Percentiles rank a stretch among this genome's conserved stretches.
phyloP scores from a whole-genome alignment of 306 rosid genomes.

The Sophora flavescens region DNA sequence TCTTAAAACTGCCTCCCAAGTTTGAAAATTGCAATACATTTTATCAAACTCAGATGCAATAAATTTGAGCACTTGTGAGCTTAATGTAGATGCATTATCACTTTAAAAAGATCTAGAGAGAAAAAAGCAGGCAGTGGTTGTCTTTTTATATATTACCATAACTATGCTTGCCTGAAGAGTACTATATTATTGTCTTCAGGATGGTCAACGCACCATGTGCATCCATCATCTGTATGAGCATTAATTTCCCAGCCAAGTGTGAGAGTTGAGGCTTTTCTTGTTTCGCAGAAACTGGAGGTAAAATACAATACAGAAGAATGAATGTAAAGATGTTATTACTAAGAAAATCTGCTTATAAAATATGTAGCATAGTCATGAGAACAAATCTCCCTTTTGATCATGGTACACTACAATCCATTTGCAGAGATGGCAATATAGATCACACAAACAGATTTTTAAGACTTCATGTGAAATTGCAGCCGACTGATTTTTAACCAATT shows the following conservation, averaged over 20 bases:
- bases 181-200: too few species aligned
- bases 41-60: too few species aligned
- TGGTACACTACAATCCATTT: conserved; percentile 39
- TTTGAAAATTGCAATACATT: too few species aligned
- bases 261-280: neutral
- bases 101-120: too few species aligned
- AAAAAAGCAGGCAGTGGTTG: too few species aligned
- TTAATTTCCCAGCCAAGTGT: neutral
- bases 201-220: neutral
- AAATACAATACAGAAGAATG: conserved; percentile 20
- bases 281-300: neutral
- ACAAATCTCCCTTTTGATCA: conserved; percentile 8
- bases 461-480: conserved; percentile 27
- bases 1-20: too few species aligned
- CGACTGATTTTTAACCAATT: conserved; percentile 30
- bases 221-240: neutral
- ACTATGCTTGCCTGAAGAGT: too few species aligned
- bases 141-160: too few species aligned
- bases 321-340: conserved; percentile 34
- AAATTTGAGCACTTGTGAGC: too few species aligned
- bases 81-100: too few species aligned
- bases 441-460: conserved; percentile 30
- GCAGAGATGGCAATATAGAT: conserved; percentile 28
- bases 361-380: conserved; percentile 15
- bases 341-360: conserved; percentile 5